Evolutionary conservation across 495 filamentous ascomycete species (phyloP).

Genomic region (Penicillium paxilli): DNA sequence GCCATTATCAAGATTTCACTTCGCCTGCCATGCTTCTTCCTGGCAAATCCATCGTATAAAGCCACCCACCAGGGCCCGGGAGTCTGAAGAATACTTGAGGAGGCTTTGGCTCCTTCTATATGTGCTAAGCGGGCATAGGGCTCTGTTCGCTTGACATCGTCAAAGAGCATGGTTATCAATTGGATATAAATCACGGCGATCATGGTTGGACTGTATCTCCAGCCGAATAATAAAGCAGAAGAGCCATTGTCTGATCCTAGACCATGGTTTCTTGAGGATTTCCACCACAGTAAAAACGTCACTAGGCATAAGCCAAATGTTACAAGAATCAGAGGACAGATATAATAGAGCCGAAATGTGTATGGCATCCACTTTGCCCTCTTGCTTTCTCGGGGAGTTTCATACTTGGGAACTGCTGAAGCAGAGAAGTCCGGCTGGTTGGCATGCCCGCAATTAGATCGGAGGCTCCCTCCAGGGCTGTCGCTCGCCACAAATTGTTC

Average conservation of each 20-base stretch:
- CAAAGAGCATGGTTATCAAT: conserved; percentile 21
- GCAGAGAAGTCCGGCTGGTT: too few relatives aligned
- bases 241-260: conserved; percentile 27
- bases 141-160: conserved; percentile 34
- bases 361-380: not conserved
- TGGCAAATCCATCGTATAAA: conserved; percentile 20
- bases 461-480: too few relatives aligned
- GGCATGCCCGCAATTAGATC: too few relatives aligned
- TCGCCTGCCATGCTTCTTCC: conserved; percentile 16
- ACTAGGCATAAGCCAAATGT: conserved; percentile 6
- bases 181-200: conserved; percentile 32
- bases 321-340: not conserved
- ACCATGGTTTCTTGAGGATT: conserved; percentile 20
- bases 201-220: conserved; percentile 33
- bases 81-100: conserved; percentile 20
- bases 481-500: too few relatives aligned
- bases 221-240: conserved; percentile 26
- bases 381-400: not conserved
- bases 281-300: conserved; percentile 13
- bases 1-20: conserved; percentile 29
- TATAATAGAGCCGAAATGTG: not conserved
- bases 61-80: conserved; percentile 27
- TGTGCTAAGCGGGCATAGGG: conserved; percentile 31
- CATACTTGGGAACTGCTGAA: not conserved
- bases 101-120: conserved; percentile 18